phyloP scores from a whole-genome alignment of 345 rosid genomes.

The Turritis glabra region DNA sequence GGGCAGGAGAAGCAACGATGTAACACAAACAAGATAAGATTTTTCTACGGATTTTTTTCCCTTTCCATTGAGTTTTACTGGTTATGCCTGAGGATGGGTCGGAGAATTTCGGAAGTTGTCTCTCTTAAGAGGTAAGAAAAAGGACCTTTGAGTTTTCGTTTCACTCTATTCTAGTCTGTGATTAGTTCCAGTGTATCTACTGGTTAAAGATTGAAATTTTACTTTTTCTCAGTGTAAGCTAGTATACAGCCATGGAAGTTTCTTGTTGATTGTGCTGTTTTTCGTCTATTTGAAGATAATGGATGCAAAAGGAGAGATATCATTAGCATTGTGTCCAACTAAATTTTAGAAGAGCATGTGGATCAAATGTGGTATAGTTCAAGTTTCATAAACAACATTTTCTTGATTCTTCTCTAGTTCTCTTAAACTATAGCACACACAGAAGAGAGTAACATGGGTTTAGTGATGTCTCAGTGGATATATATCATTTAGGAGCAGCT shows the following conservation, averaged over 20 bases:
- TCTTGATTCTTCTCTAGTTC: neutral
- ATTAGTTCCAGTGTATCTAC: neutral
- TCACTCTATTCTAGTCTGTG: neutral
- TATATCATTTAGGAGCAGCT: neutral
- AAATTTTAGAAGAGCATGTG: constrained; percentile 84
- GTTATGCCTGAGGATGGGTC: neutral
- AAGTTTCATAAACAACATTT: neutral
- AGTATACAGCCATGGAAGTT: neutral
- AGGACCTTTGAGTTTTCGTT: neutral
- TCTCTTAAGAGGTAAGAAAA: neutral
- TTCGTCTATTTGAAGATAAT: constrained; percentile 49
- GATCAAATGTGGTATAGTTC: constrained; percentile 70
- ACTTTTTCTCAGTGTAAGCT: neutral
- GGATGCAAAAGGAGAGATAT: constrained; percentile 64
- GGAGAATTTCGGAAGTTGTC: neutral
- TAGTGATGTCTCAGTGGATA: neutral
- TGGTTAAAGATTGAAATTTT: neutral
- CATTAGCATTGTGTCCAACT: constrained; percentile 76
- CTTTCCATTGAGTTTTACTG: neutral
- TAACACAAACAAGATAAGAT: neutral
- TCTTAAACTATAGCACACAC: neutral
- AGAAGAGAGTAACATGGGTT: neutral
- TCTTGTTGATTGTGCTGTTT: neutral
- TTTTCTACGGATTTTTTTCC: neutral
- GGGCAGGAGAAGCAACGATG: neutral